A percentile compares a stretch with the other conserved stretches of the same genome.
These are phyloP conservation scores for Nicotiana otophora DNA, from an alignment of 257 asterid species.

Conservation along the genomic window DNA sequence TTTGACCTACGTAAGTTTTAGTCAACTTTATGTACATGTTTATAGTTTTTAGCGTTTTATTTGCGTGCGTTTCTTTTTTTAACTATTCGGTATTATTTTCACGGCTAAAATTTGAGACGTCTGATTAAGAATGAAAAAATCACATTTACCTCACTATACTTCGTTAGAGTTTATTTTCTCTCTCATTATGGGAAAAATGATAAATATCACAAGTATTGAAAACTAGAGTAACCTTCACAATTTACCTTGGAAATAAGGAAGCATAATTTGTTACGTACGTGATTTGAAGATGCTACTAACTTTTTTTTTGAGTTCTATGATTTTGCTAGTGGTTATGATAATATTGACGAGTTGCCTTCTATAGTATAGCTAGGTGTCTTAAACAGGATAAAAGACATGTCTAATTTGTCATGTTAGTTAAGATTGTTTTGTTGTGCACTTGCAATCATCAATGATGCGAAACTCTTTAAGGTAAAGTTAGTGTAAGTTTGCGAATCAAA, in stretches of 20 bases:
- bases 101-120: too few species aligned
- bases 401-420: not conserved
- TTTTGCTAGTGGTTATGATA: not conserved
- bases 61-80: not conserved
- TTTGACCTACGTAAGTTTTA: slow-evolving; percentile 5
- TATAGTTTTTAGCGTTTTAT: not conserved
- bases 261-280: not conserved
- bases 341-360: not conserved
- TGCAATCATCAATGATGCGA: not conserved
- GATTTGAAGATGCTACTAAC: not conserved
- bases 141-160: too few species aligned
- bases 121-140: too few species aligned
- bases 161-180: too few species aligned
- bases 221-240: not conserved
- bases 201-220: not conserved
- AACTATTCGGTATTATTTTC: too few species aligned
- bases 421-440: not conserved
- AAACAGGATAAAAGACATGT: not conserved
- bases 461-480: not conserved
- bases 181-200: too few species aligned
- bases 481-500: not conserved
- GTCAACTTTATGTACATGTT: not conserved
- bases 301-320: not conserved
- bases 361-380: not conserved
- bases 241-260: not conserved